Percentiles rank a stretch among this genome's conserved stretches.
Conservation (phyloP, 345 rosid genomes). For the Brassica incana region DNA sequence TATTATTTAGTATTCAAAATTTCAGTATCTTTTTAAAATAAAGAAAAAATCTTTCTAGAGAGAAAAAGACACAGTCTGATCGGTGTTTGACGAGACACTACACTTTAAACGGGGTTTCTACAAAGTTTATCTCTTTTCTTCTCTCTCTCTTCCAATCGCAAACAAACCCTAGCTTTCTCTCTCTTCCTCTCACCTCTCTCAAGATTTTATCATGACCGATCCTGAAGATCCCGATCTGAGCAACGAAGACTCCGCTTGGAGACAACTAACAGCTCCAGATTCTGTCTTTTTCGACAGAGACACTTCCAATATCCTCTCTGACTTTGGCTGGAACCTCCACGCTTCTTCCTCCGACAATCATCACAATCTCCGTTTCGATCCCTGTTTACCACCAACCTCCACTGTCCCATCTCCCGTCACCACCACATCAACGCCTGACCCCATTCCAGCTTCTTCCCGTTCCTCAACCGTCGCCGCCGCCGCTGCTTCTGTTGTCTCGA, state of each 20-base stretch:
- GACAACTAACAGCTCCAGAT: slow-evolving; percentile 43
- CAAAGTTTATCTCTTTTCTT: slow-evolving; percentile 32
- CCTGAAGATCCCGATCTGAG: slow-evolving; percentile 49
- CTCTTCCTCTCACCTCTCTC: not conserved
- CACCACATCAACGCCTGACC: not conserved
- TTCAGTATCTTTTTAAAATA: not conserved
- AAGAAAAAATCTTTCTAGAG: not conserved
- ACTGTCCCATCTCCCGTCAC: not conserved
- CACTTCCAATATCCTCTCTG: slow-evolving; percentile 55
- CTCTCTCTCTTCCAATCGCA: slow-evolving; percentile 39
- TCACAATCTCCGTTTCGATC: not conserved
- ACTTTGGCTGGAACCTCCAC: slow-evolving; percentile 68
- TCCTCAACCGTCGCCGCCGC: slow-evolving; percentile 20
- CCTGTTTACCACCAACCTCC: not conserved
- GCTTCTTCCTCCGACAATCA: slow-evolving; percentile 13
- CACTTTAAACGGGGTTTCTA: slow-evolving; percentile 39
- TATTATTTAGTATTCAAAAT: not conserved
- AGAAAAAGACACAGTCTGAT: slow-evolving; percentile 6
- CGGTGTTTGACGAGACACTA: slow-evolving; percentile 39
- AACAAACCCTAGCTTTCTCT: slow-evolving; percentile 52
- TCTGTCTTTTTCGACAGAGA: slow-evolving; percentile 57
- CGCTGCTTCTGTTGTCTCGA: slow-evolving; percentile 14
- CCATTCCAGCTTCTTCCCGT: not conserved
- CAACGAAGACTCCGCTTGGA: slow-evolving; percentile 39
- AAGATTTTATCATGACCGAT: slow-evolving; percentile 34